phyloP scores from a whole-genome alignment of 2,329 filamentous ascomycete species.

The Venturia pyrina region DNA sequence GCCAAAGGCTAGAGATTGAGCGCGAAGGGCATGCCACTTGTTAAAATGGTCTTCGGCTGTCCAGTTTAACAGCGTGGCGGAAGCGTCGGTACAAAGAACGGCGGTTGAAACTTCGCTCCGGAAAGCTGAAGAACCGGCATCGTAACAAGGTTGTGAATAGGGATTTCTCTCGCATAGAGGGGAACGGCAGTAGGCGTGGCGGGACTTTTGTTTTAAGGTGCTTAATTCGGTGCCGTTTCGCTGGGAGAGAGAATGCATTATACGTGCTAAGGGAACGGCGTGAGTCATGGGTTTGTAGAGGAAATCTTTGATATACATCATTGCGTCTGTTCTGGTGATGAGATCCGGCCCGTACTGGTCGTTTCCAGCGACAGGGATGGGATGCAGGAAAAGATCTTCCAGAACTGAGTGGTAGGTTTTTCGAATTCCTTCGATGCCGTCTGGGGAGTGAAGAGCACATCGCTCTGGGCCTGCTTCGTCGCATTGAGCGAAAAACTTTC shows the following conservation, averaged over 20 bases:
- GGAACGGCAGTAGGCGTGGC: slow-evolving; percentile 1
- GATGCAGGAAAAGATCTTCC: slow-evolving; percentile 29
- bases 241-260: slow-evolving; percentile 4
- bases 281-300: slow-evolving; percentile 11
- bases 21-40: slow-evolving; percentile 23
- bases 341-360: slow-evolving; percentile 24
- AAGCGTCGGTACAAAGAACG: slow-evolving; percentile 26
- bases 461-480: slow-evolving; percentile 28
- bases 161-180: slow-evolving; percentile 7
- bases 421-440: slow-evolving; percentile 26
- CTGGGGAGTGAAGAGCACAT: slow-evolving; percentile 29
- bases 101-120: slow-evolving; percentile 16
- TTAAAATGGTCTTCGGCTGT: slow-evolving; percentile 19
- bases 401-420: slow-evolving; percentile 24
- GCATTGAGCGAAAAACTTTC: slow-evolving; percentile 36
- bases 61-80: slow-evolving; percentile 14
- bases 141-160: slow-evolving; percentile 11
- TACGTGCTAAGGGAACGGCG: slow-evolving; percentile 6
- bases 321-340: slow-evolving; percentile 32
- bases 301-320: slow-evolving; percentile 2
- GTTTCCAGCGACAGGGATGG: slow-evolving; percentile 24
- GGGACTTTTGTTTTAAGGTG: slow-evolving; percentile 8
- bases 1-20: slow-evolving; percentile 26
- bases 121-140: background rate
- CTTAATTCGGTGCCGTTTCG: slow-evolving; percentile 12